Percentiles rank a stretch among this genome's conserved stretches.
Evolutionary conservation across 2,329 filamentous ascomycete genomes (phyloP).

Genomic region (Pezicula radicicola): DNA sequence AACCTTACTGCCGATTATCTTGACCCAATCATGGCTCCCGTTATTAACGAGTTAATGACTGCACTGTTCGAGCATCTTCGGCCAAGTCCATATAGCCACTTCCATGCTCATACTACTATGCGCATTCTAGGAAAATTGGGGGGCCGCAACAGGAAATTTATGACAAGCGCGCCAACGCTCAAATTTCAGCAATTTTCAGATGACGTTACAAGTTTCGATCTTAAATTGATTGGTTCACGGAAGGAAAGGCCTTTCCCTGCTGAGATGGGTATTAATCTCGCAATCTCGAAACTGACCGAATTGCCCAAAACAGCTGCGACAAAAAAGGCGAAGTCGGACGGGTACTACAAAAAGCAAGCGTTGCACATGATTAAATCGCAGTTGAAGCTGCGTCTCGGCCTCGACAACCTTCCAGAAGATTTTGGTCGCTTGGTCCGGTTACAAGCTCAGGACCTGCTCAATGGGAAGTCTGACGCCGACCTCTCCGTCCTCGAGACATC

Average conservation of each 20-base stretch:
- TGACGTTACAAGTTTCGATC: slow-evolving; percentile 81
- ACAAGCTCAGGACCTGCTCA: slow-evolving; percentile 81
- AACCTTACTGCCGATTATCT: slow-evolving; percentile 97
- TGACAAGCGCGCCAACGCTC: slow-evolving; percentile 84
- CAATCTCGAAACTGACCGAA: slow-evolving; percentile 85
- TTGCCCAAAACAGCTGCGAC: slow-evolving; percentile 58
- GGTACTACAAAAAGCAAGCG: slow-evolving; percentile 90
- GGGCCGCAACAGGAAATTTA: slow-evolving; percentile 91
- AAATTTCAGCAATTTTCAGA: slow-evolving; percentile 83
- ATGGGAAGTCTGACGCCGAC: slow-evolving; percentile 68
- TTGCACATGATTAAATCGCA: slow-evolving; percentile 85
- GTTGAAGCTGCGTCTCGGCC: slow-evolving; percentile 85
- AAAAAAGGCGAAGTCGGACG: slow-evolving; percentile 59
- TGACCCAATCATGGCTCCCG: slow-evolving; percentile 97
- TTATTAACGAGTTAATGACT: slow-evolving; percentile 98
- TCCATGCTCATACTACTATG: slow-evolving; percentile 97
- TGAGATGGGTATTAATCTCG: slow-evolving; percentile 81
- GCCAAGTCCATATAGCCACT: slow-evolving; percentile 93
- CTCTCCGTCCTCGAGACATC: slow-evolving; percentile 69
- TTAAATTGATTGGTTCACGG: slow-evolving; percentile 85
- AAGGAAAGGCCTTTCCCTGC: slow-evolving; percentile 85
- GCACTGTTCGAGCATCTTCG: slow-evolving; percentile 94
- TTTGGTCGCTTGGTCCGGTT: slow-evolving; percentile 80
- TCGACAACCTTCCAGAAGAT: slow-evolving; percentile 86
- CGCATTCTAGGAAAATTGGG: slow-evolving; percentile 95